These are phyloP conservation scores for Solanum hybrid DNA, from an alignment of 305 asterid genomes.

Conservation along the genomic window DNA sequence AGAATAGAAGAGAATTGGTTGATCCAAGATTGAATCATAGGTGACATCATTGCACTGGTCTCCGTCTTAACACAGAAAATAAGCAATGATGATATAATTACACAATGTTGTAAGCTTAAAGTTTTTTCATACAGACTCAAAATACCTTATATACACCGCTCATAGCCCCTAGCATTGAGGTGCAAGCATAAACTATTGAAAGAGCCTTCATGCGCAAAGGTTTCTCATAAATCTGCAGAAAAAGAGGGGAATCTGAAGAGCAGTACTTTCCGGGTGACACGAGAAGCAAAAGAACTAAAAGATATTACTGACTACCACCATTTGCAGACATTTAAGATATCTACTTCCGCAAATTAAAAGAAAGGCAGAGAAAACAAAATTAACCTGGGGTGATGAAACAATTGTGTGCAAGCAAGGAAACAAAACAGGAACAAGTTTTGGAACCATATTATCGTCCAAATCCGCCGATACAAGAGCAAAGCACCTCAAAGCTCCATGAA, in stretches of 20 bases:
- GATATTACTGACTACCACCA: neutral
- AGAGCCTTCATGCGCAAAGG: slow-evolving; percentile 67
- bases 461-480: slow-evolving; percentile 78
- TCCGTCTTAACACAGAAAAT: slow-evolving; percentile 45
- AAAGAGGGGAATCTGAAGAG: neutral
- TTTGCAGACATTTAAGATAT: neutral
- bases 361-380: slow-evolving; percentile 13
- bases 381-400: slow-evolving; percentile 87
- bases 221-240: slow-evolving; percentile 26
- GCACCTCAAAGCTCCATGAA: slow-evolving; percentile 92
- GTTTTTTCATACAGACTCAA: slow-evolving; percentile 9
- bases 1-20: slow-evolving; percentile 65
- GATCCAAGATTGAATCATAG: slow-evolving; percentile 87
- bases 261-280: neutral
- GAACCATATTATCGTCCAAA: slow-evolving; percentile 88
- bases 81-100: neutral
- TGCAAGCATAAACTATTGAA: slow-evolving; percentile 72
- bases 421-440: slow-evolving; percentile 60
- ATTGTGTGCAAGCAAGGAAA: slow-evolving; percentile 75
- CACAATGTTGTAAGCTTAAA: neutral
- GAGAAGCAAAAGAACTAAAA: neutral
- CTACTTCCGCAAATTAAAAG: neutral
- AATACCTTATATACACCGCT: slow-evolving; percentile 88
- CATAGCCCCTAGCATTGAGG: slow-evolving; percentile 76
- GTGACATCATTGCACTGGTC: slow-evolving; percentile 59